Base-by-base conservation (phyloP, 2,329 filamentous ascomycete species). In the Verticillium longisporum region DNA sequence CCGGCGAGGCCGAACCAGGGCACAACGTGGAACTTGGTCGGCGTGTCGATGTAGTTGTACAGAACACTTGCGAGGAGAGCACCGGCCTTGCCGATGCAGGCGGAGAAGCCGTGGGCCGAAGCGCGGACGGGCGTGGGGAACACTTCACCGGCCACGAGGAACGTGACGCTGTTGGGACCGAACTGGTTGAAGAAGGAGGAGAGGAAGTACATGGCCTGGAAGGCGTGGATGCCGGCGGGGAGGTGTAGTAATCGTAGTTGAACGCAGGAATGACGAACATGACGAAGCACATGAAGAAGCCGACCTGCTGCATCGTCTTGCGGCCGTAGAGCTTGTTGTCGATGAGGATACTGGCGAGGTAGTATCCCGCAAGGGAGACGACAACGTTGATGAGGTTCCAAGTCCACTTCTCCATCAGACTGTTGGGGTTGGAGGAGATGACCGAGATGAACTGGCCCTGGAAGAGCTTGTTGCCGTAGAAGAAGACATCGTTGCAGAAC, bases 131-230 rank as follows among this genome's bases (percentile, higher is more conserved):
- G 91, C 0, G 93, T 97, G 10, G 94, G 94, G 83, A 91, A 98
- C n/a, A 97, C 92, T 75, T 98, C 94, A 53, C 92, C 94, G 54
- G 94, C 94, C 38, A 96, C 91, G 67, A 98, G 85, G 89, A 98
- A 98, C 64, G 93, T 97, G 70, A 97, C 92, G 56, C 87, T 89
- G 83, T 98, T 98, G 76, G 94, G 94, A 11, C 94, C 94, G 71
- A 98, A 98, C 74, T 98, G 94, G 83, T 97, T 97, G 88, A 98
- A 98, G 82, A 98, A 98, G 31, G 91, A 96, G 7, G 92, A 96
- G 68, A 98, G 75, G 79, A 97, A 97, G 83, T 97, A 97, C 92
- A 98, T 97, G 72, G 93, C 87, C 80, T 97, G 93, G 88, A 98
- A 98, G n/a, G 83, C 80, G 71, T 91, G 87, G 73, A 97, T 89